phyloP scores from a whole-genome alignment of 352 stramenopile species.

The Globisporangium splendens region DNA sequence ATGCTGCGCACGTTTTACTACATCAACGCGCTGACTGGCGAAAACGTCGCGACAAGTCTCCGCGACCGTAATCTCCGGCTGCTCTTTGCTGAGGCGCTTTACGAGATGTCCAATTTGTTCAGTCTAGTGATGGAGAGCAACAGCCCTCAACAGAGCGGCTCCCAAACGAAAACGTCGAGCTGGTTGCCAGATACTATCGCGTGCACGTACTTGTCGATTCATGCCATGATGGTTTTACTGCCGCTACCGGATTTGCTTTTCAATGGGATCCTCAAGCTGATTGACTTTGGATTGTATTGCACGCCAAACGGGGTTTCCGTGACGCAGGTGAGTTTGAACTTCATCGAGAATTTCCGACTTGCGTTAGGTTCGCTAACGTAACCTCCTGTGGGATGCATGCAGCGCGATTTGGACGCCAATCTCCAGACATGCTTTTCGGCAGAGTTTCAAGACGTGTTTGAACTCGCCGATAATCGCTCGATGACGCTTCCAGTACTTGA shows the following conservation, averaged over 20 bases:
- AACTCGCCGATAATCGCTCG: slow-evolving; percentile 45
- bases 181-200: slow-evolving; percentile 57
- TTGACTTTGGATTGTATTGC: slow-evolving; percentile 59
- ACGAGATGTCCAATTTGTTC: slow-evolving; percentile 69
- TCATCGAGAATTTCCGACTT: no score
- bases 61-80: slow-evolving; percentile 65
- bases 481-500: slow-evolving; percentile 42
- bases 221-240: slow-evolving; percentile 66
- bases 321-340: slow-evolving; percentile 27
- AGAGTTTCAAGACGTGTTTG: slow-evolving; percentile 79
- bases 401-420: slow-evolving; percentile 44
- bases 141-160: background rate
- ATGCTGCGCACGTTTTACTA: slow-evolving; percentile 83
- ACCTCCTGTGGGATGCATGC: background rate
- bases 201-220: slow-evolving; percentile 55
- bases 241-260: slow-evolving; percentile 76
- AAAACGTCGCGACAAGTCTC: slow-evolving; percentile 46
- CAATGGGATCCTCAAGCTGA: slow-evolving; percentile 37
- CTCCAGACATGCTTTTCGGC: slow-evolving; percentile 52
- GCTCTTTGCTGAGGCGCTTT: slow-evolving; percentile 60
- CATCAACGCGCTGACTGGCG: slow-evolving; percentile 62
- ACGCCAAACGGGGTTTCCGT: slow-evolving; percentile 32
- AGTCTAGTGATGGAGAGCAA: slow-evolving; percentile 28
- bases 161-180: slow-evolving; percentile 8
- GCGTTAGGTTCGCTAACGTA: background rate